phyloP scores from a whole-genome alignment of 2,329 filamentous ascomycete genomes.

The Aspergillus ustus region DNA sequence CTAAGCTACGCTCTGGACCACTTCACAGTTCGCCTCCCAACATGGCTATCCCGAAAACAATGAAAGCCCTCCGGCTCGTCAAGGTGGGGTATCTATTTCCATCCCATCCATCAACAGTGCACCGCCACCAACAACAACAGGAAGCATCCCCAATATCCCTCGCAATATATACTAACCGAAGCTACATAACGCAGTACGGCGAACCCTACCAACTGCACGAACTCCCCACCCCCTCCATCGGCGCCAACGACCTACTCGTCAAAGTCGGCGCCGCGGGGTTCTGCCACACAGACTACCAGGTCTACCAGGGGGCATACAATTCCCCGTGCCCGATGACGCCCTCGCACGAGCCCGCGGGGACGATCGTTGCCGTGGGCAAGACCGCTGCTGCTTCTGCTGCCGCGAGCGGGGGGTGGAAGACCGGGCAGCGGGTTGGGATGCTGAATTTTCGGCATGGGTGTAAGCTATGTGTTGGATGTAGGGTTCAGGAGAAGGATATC shows the following conservation, averaged over 20 bases:
- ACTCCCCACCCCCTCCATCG: neutral
- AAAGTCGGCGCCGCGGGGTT: conserved; percentile 18
- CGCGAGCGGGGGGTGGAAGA: conserved; percentile 2
- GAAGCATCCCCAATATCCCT: too few species aligned
- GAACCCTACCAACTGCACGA: conserved; percentile 1
- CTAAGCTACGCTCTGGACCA: too few species aligned
- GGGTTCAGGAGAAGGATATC: neutral
- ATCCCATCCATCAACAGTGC: too few species aligned
- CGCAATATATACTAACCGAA: too few species aligned
- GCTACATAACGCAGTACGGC: neutral
- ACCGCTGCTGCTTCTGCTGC: too few species aligned
- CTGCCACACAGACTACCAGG: conserved; percentile 22
- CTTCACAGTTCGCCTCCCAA: neutral
- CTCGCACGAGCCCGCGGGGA: conserved; percentile 19
- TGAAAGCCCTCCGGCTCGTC: conserved; percentile 4
- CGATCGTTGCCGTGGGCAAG: conserved; percentile 3
- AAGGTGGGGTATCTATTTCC: neutral
- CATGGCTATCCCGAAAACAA: neutral
- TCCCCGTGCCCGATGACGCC: conserved; percentile 13
- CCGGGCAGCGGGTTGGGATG: conserved; percentile 16
- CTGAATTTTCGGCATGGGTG: conserved; percentile 21
- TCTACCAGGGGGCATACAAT: conserved; percentile 16
- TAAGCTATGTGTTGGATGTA: conserved; percentile 10
- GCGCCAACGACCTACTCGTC: conserved; percentile 16
- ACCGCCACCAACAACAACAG: too few species aligned